These are phyloP conservation scores for Moricandia moricandioides DNA, from an alignment of 345 rosid genomes.

Conservation along the genomic window DNA sequence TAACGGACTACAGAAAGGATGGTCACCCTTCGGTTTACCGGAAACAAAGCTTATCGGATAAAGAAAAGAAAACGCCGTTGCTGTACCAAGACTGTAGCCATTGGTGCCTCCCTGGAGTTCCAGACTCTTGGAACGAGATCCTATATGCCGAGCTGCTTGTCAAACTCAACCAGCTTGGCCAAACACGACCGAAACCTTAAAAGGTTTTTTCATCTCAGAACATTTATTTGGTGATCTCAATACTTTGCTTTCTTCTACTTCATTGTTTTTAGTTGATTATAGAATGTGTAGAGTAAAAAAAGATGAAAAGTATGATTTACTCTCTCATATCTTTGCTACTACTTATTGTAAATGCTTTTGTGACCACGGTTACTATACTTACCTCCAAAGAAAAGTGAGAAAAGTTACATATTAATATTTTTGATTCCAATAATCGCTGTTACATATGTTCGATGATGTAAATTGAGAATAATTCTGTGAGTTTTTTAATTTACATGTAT, in stretches of 20 bases:
- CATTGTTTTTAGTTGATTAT: conserved; percentile 15
- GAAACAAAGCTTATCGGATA: conserved; percentile 46
- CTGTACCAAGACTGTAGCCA: conserved; percentile 84
- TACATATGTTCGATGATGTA: not conserved
- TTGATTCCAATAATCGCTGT: not conserved
- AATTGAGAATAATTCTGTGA: not conserved
- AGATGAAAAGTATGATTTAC: not conserved
- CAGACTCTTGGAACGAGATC: conserved; percentile 83
- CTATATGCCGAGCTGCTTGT: conserved; percentile 74
- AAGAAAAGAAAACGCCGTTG: conserved; percentile 52
- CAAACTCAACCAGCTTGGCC: conserved; percentile 33
- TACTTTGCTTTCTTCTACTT: conserved; percentile 5
- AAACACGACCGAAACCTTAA: conserved; percentile 10
- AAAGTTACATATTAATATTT: conserved; percentile 6
- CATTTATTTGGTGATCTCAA: conserved; percentile 19
- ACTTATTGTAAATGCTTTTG: conserved; percentile 29
- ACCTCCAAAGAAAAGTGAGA: not conserved
- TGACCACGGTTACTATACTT: conserved; percentile 18
- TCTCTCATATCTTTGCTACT: conserved; percentile 4
- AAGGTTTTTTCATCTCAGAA: not conserved
- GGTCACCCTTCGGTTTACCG: conserved; percentile 91
- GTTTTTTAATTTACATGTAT: not conserved
- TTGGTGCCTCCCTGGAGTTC: conserved; percentile 92
- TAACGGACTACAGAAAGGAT: conserved; percentile 89
- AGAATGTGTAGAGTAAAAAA: conserved; percentile 25